A percentile compares a stretch with the other conserved stretches of the same genome.
Evolutionary conservation across 75 land plant genomes (phyloP).

Genomic region (Pinus tabuliformis): DNA sequence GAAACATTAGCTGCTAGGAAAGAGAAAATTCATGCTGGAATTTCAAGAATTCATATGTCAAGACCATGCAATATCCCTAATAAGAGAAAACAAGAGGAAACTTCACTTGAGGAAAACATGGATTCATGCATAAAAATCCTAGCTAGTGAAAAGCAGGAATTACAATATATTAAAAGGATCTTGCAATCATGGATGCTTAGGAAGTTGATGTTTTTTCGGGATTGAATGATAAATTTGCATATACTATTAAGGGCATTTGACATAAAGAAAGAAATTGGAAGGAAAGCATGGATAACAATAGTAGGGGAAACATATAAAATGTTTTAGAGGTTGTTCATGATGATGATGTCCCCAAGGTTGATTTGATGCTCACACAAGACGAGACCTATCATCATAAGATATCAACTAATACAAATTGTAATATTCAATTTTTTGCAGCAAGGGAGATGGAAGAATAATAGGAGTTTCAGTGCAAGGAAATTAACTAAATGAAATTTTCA

Average conservation of each 20-base stretch:
- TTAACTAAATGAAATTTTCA: no score
- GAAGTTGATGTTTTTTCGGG: background rate
- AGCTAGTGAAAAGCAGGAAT: background rate
- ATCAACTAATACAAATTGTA: background rate
- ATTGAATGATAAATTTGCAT: background rate
- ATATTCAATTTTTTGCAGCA: background rate
- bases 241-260: background rate
- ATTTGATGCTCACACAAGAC: background rate
- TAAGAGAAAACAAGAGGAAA: background rate
- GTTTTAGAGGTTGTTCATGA: background rate
- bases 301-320: background rate
- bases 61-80: no score
- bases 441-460: conserved; percentile 8
- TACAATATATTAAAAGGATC: background rate
- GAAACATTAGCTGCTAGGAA: background rate
- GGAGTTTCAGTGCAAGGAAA: conserved; percentile 18
- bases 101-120: background rate
- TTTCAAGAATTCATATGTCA: background rate
- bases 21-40: conserved; percentile 17
- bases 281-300: background rate
- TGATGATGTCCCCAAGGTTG: background rate
- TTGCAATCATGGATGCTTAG: background rate
- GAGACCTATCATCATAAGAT: background rate
- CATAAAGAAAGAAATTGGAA: background rate
- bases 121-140: background rate